phyloP scores from a whole-genome alignment of 805 yeast genomes.

The Wickerhamiella slavikovae region DNA sequence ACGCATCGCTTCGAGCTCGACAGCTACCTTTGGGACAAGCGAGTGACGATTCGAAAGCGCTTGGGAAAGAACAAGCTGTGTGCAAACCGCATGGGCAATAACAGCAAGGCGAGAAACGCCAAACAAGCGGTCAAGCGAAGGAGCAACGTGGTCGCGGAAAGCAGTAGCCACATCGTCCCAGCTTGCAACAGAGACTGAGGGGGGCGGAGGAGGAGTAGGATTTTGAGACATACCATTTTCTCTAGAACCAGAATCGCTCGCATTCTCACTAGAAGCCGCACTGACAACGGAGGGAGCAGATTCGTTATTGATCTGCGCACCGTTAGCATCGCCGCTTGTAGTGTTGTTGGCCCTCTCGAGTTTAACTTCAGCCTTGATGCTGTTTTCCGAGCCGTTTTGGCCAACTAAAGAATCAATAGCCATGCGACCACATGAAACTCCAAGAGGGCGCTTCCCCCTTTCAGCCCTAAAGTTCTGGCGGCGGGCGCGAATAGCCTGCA shows the following conservation, averaged over 20 bases:
- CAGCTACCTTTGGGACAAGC: slow-evolving; percentile 9
- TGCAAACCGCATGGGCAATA: slow-evolving; percentile 5
- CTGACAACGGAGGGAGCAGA: neutral
- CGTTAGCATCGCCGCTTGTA: neutral
- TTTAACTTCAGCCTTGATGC: too few relatives aligned
- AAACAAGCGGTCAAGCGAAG: slow-evolving; percentile 12
- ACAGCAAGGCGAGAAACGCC: slow-evolving; percentile 9
- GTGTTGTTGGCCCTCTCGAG: neutral
- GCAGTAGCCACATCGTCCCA: slow-evolving; percentile 12
- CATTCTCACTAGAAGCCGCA: neutral
- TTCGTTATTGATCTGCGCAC: neutral
- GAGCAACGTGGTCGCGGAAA: slow-evolving; percentile 11
- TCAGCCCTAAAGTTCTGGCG: slow-evolving; percentile 4
- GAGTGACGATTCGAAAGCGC: slow-evolving; percentile 1
- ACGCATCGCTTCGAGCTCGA: slow-evolving; percentile 17
- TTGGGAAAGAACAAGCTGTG: slow-evolving; percentile 4
- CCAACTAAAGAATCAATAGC: slow-evolving; percentile 1
- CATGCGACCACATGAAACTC: neutral
- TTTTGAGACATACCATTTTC: neutral
- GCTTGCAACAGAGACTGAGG: slow-evolving; percentile 1
- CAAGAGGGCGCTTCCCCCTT: slow-evolving; percentile 2
- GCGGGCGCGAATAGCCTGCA: slow-evolving; percentile 2
- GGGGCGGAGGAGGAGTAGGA: neutral
- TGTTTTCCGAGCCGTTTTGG: neutral
- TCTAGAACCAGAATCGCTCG: too few relatives aligned